Base-by-base conservation (phyloP, 306 rosid genomes). In the Glycyrrhiza uralensis region DNA sequence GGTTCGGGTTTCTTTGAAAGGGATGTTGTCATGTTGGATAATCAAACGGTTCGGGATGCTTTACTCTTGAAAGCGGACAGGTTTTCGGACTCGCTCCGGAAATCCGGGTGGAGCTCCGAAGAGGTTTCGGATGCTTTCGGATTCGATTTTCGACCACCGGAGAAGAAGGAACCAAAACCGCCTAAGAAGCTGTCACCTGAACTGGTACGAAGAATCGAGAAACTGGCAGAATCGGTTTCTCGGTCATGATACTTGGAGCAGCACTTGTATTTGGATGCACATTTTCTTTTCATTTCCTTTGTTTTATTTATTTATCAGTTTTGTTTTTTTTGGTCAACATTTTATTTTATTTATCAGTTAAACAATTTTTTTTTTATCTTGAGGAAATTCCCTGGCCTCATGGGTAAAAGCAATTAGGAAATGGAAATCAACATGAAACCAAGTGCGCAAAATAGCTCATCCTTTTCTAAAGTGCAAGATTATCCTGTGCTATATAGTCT, bases 31-130 rank as follows among this genome's bases (percentile, higher is more conserved):
- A 59, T 90, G 83, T 47, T 87, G 7, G 96, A 90, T 22, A 90
- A 87, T 71, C 93, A 89, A 60, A 89, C 89, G 12, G 87, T 84
- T 7, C 47, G 89, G 4, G 98, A 90, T 52, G 96, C 90, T n/a
- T 69, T 93, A 28, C 75, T 93, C 5, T 66, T 87, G 7, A 90
- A 90, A 82, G 85, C 87, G 45, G 94, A 86, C 32, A 85, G 89
- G 72, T 86, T 86, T 20, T 90, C 98, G 57, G 96, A 87, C 1
- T 77, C 81, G 35, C 90, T 93, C 18, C 82, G 92, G 0, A 89
- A 83, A 71, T 85, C 98, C 3, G 98, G 97, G 70, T 93, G 98
- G 98, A 93, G 96, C 96, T 84, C 98, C 66, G 97, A 90, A 28
- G 98, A 90, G 50, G 96, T 93, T 0, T 86, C 89, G 29, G 96